Percentiles rank a stretch among this genome's conserved stretches.
Evolutionary conservation across 2,329 filamentous ascomycete species (phyloP).

Genomic region (Biscogniauxia sp.): DNA sequence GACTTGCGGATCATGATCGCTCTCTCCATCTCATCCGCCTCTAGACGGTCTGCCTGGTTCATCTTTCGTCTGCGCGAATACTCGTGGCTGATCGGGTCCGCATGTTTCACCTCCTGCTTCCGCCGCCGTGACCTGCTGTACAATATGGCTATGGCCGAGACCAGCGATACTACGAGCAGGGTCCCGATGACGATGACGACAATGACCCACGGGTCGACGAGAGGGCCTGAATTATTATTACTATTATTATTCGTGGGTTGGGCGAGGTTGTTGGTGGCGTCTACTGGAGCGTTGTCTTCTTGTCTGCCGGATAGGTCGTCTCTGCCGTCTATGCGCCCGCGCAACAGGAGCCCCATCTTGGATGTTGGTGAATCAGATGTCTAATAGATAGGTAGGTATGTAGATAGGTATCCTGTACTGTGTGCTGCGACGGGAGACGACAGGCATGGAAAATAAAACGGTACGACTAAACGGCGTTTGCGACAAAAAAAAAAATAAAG

Average conservation of each 20-base stretch:
- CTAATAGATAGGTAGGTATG: no score
- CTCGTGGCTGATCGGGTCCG: slow-evolving; percentile 1
- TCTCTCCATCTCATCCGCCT: slow-evolving; percentile 28
- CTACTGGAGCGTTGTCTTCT: neutral
- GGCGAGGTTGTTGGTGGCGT: neutral
- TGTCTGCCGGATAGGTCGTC: neutral
- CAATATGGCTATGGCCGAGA: slow-evolving; percentile 20
- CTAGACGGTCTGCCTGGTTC: slow-evolving; percentile 18
- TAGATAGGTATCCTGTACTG: neutral
- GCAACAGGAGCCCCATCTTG: neutral
- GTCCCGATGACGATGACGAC: slow-evolving; percentile 24
- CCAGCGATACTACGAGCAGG: slow-evolving; percentile 18
- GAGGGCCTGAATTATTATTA: neutral
- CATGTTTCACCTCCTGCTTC: slow-evolving; percentile 3
- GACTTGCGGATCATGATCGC: slow-evolving; percentile 33
- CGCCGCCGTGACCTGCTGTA: slow-evolving; percentile 17
- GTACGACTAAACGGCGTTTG: no score
- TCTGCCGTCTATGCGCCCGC: neutral
- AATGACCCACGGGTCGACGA: slow-evolving; percentile 25
- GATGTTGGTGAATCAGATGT: neutral
- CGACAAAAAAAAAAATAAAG: no score
- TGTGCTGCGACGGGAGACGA: neutral
- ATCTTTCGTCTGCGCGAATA: slow-evolving; percentile 14
- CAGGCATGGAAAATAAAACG: neutral
- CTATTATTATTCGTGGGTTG: neutral